Evolutionary conservation across 495 filamentous ascomycete genomes (phyloP), one percentile per base, ranked within the genome.

Genomic region (Penicillium salamii): DNA sequence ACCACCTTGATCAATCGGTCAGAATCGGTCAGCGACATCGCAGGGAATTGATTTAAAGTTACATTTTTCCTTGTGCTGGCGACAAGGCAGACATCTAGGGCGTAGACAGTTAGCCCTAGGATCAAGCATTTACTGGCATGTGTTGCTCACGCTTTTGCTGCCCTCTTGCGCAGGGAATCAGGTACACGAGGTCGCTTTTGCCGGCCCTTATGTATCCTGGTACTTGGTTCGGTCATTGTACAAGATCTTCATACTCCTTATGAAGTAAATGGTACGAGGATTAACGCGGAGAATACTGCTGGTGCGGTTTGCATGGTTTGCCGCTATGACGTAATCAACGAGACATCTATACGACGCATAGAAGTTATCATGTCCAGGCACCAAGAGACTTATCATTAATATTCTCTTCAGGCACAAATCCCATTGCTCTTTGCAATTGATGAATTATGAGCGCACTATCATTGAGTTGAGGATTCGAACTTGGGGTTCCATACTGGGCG

Each of bases 31-130:
- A n/a, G n/a, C n/a, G n/a, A n/a, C n/a, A n/a, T n/a, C n/a, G n/a
- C n/a, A n/a, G n/a, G 11, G 12, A 34, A 34, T 34, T 5, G 32
- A 19, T 24, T 11, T 4, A 18, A 34, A 37, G 11, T 18, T 51
- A 55, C 53, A 55, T 47, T 51, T 55, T 28, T 55, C 47, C 12
- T 55, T 55, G 21, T 55, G 47, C 7, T 55, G 46, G 15, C 53
- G 47, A 29, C 53, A 55, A 15, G 46, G 47, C 21, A 50, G n/a
- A 17, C 53, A 55, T 31, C 53, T 55, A 18, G 37, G 11, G 29
- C 12, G 29, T 11, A 32, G 12, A 32, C 3, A 32, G 29, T 32
- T 32, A 32, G 29, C 23, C 9, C 23, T 15, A 7, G 31, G 17
- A 44, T 13, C 5, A 32, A 2, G 5, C 21, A 13, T 33, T 11